Evolutionary conservation across 73 alveolate species (phyloP).

Genomic region (Effrenium voratum): DNA sequence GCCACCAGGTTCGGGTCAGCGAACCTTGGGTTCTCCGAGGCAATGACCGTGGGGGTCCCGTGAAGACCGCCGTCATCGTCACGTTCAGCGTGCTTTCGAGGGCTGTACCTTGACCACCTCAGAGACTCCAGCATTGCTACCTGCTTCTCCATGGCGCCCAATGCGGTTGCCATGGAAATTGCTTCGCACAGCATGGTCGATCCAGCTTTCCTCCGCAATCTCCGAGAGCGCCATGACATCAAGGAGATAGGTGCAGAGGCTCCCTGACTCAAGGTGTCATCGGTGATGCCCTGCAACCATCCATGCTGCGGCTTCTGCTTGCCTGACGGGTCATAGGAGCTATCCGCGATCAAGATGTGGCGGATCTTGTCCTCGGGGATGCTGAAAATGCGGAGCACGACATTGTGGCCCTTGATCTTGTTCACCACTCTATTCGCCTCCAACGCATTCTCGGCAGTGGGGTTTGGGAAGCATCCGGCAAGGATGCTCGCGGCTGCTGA

Average conservation of each 20-base stretch:
- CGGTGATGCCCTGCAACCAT: too few species aligned
- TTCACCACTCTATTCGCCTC: too few species aligned
- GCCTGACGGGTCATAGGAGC: too few species aligned
- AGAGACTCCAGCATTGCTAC: neutral
- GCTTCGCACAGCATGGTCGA: slow-evolving; percentile 12
- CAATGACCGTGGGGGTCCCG: neutral
- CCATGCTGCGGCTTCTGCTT: too few species aligned
- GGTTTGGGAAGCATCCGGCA: too few species aligned
- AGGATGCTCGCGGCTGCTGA: too few species aligned
- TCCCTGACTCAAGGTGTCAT: neutral
- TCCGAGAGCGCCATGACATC: neutral
- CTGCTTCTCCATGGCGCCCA: neutral
- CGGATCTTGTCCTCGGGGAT: too few species aligned
- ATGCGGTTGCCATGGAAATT: neutral
- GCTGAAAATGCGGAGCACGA: too few species aligned
- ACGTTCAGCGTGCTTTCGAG: neutral
- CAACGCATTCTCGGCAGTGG: too few species aligned
- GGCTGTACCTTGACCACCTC: neutral
- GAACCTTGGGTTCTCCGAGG: neutral
- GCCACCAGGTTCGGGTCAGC: neutral
- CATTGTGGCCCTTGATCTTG: too few species aligned
- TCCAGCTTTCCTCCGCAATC: slow-evolving; percentile 1
- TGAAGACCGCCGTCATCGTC: neutral
- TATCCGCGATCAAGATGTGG: too few species aligned
- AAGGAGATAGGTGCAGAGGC: neutral